Evolutionary conservation across 2,329 filamentous ascomycete species (phyloP).

Genomic region (Penicillium sclerotigenum): DNA sequence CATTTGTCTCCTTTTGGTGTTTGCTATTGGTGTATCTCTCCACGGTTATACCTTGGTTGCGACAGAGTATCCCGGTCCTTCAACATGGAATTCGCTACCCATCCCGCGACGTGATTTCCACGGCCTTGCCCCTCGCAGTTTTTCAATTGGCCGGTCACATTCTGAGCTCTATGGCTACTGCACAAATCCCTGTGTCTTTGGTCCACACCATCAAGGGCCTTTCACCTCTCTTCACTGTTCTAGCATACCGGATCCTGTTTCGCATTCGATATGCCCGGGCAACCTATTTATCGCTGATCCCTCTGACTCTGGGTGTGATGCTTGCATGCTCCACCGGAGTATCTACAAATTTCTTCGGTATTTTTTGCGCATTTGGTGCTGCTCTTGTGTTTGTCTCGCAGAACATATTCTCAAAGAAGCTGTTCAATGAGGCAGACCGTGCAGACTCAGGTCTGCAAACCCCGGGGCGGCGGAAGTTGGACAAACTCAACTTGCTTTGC

Average conservation of each 20-base stretch:
- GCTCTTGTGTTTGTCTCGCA: constrained; percentile 95
- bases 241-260: constrained; percentile 87
- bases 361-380: constrained; percentile 82
- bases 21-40: constrained; percentile 74
- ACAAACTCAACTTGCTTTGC: constrained; percentile 94
- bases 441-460: constrained; percentile 71
- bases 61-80: constrained; percentile 70
- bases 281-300: constrained; percentile 86
- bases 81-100: constrained; percentile 80
- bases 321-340: constrained; percentile 92
- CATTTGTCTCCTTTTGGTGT: constrained; percentile 86
- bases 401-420: constrained; percentile 96
- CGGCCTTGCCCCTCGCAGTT: constrained; percentile 83
- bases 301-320: constrained; percentile 90
- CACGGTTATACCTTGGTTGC: constrained; percentile 66
- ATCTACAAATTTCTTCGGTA: constrained; percentile 82
- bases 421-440: constrained; percentile 90
- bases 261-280: constrained; percentile 81
- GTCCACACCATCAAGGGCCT: constrained; percentile 98
- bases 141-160: constrained; percentile 96
- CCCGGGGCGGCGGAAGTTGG: constrained; percentile 69
- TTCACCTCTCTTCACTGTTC: constrained; percentile 89
- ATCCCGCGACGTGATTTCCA: constrained; percentile 74
- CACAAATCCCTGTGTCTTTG: constrained; percentile 90
- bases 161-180: constrained; percentile 87